Conservation (phyloP, 108 stramenopile species). For the Fistulifera pelliculosa region DNA sequence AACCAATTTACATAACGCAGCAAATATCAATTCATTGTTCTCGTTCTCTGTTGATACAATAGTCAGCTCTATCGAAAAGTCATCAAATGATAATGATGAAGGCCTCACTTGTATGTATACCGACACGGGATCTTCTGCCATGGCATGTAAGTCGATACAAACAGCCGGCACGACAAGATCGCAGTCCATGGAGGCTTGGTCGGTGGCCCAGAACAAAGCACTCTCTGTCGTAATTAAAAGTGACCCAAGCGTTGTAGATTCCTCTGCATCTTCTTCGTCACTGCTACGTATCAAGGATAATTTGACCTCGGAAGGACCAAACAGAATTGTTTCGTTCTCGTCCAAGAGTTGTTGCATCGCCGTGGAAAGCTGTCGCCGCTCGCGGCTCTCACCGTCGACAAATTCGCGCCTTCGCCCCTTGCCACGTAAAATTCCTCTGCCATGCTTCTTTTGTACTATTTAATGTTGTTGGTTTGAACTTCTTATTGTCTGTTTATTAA, state of each 20-base stretch:
- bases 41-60: conserved; percentile 24
- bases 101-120: conserved; percentile 26
- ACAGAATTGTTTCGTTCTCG: too few species aligned
- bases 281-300: not conserved
- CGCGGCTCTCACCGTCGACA: too few species aligned
- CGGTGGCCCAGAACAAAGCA: not conserved
- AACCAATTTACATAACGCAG: conserved; percentile 51
- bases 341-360: too few species aligned
- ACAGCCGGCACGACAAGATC: conserved; percentile 57
- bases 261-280: not conserved
- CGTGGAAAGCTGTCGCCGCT: too few species aligned
- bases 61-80: conserved; percentile 37
- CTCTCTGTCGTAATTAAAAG: not conserved
- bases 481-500: too few species aligned
- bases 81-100: conserved; percentile 5
- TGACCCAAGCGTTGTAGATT: not conserved
- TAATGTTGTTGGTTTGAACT: too few species aligned
- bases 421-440: too few species aligned
- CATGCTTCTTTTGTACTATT: too few species aligned
- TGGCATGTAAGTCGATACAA: conserved; percentile 65
- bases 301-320: not conserved
- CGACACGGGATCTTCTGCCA: conserved; percentile 32
- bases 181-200: not conserved
- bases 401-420: too few species aligned
- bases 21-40: conserved; percentile 38